Evolutionary conservation across 345 rosid genomes (phyloP).

Genomic region (Euphorbia lathyris): DNA sequence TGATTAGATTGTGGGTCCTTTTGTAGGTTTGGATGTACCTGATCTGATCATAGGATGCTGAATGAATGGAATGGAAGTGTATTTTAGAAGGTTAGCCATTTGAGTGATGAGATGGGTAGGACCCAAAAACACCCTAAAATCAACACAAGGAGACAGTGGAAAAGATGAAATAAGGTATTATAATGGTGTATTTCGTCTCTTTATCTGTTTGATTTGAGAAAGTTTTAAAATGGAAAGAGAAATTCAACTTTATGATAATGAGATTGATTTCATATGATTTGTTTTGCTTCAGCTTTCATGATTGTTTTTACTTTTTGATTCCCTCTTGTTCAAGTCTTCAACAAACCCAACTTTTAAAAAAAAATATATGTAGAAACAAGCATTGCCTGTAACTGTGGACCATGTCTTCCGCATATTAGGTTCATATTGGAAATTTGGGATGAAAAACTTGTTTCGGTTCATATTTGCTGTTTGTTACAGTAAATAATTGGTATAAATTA

Average conservation of each 20-base stretch:
- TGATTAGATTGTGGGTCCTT: constrained; percentile 17
- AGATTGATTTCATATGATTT: constrained; percentile 29
- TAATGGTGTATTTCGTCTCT: constrained; percentile 19
- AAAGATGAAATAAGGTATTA: constrained; percentile 8
- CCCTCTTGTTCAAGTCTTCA: constrained; percentile 32
- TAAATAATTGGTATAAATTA: too few relatives aligned
- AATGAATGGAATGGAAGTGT: not conserved
- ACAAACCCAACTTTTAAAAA: constrained; percentile 14
- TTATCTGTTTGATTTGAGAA: constrained; percentile 20
- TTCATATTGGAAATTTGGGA: not conserved
- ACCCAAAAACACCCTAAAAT: constrained; percentile 20
- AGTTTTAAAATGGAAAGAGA: not conserved
- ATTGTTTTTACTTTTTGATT: constrained; percentile 30
- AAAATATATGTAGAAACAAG: not conserved
- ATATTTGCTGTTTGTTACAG: too few relatives aligned
- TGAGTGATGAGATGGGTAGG: constrained; percentile 13
- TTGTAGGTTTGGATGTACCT: not conserved
- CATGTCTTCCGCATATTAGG: not conserved
- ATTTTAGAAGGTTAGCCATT: constrained; percentile 6
- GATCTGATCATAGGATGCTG: constrained; percentile 8
- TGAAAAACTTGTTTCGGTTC: too few relatives aligned
- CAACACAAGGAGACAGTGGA: constrained; percentile 23
- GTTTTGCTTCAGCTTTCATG: constrained; percentile 50
- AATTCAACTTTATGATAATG: constrained; percentile 30
- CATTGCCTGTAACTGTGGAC: constrained; percentile 11